Conservation (phyloP, 345 rosid genomes). For the Anacardium occidentale region DNA sequence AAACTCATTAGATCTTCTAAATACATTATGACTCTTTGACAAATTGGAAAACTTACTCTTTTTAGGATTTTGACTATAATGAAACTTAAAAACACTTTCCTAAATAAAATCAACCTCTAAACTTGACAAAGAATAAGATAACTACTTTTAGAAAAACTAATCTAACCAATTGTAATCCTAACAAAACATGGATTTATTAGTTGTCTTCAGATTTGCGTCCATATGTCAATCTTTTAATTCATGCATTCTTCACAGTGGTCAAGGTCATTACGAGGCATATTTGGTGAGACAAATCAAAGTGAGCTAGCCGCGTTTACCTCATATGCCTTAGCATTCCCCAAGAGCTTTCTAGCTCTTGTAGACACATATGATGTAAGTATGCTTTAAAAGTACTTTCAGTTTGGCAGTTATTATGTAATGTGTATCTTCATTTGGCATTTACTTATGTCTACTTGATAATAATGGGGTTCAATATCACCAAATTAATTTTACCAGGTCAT, state of each 20-base stretch:
- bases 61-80: too few relatives aligned
- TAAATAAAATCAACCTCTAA: too few relatives aligned
- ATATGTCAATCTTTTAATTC: neutral
- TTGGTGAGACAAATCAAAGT: constrained; percentile 88
- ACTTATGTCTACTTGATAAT: constrained; percentile 1
- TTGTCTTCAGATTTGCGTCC: too few relatives aligned
- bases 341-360: constrained; percentile 77
- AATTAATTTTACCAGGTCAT: constrained; percentile 52
- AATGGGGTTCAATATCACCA: neutral
- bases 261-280: constrained; percentile 42
- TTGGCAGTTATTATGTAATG: neutral
- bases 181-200: too few relatives aligned
- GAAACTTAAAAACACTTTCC: too few relatives aligned
- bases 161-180: too few relatives aligned
- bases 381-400: neutral
- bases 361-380: constrained; percentile 88
- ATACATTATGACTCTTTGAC: too few relatives aligned
- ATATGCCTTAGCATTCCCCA: constrained; percentile 93
- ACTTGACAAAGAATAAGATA: too few relatives aligned
- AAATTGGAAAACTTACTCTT: too few relatives aligned
- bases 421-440: neutral
- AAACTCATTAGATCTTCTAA: too few relatives aligned
- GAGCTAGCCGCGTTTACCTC: constrained; percentile 93
- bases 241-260: constrained; percentile 53
- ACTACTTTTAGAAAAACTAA: too few relatives aligned